Percentiles rank a stretch among this genome's conserved stretches.
Conservation (phyloP, 1,284 basidiomycete species). For the Thelephora terrestris region DNA sequence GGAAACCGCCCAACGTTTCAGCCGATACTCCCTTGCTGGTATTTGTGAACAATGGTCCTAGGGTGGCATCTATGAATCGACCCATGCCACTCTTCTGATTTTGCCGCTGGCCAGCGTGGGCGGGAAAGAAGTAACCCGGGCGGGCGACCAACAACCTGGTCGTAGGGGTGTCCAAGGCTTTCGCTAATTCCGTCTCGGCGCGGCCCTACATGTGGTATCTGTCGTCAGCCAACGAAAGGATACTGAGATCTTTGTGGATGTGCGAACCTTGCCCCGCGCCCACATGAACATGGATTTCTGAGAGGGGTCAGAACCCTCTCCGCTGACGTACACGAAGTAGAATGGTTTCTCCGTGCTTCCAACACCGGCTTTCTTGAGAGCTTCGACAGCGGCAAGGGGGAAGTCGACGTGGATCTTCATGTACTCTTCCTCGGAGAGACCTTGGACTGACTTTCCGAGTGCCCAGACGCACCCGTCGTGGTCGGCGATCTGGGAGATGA, state of each 20-base stretch:
- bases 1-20: slow-evolving; percentile 18
- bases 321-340: slow-evolving; percentile 27
- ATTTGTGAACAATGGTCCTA: slow-evolving; percentile 12
- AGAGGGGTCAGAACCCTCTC: slow-evolving; percentile 22
- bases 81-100: slow-evolving; percentile 17
- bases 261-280: slow-evolving; percentile 24
- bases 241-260: background rate
- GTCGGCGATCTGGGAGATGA: slow-evolving; percentile 21
- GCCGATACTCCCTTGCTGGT: slow-evolving; percentile 7
- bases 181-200: slow-evolving; percentile 18
- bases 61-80: slow-evolving; percentile 10
- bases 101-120: slow-evolving; percentile 19
- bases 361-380: slow-evolving; percentile 21
- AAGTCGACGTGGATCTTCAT: slow-evolving; percentile 28
- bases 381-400: slow-evolving; percentile 22
- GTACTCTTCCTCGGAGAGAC: slow-evolving; percentile 28
- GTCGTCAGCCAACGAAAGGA: background rate
- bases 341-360: slow-evolving; percentile 20
- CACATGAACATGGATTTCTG: slow-evolving; percentile 22
- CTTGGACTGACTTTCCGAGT: slow-evolving; percentile 22
- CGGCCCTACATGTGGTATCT: slow-evolving; percentile 15
- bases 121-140: slow-evolving; percentile 24
- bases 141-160: slow-evolving; percentile 19
- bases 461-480: slow-evolving; percentile 34
- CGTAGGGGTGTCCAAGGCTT: slow-evolving; percentile 8